These are phyloP conservation scores for Wickerhamomyces rabaulensis DNA, from an alignment of 805 yeast genomes.

Conservation along the genomic window DNA sequence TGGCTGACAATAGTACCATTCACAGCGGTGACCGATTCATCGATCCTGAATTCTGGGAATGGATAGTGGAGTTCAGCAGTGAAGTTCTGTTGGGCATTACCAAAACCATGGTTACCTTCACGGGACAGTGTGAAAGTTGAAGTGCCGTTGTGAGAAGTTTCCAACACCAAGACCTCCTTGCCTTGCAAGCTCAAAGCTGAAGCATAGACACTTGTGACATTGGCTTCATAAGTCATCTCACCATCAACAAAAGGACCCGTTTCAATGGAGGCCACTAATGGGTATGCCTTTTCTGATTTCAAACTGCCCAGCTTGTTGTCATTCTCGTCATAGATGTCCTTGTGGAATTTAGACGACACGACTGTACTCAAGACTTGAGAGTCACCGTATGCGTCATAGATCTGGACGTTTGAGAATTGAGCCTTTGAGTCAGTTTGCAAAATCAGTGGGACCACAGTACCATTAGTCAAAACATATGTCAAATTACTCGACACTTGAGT, in stretches of 20 bases:
- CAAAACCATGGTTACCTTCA: constrained; percentile 43
- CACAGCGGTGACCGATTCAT: constrained; percentile 30
- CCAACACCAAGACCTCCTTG: constrained; percentile 15
- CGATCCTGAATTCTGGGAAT: constrained; percentile 22
- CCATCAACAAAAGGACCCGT: constrained; percentile 11
- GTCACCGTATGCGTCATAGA: constrained; percentile 35
- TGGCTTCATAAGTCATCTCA: constrained; percentile 14
- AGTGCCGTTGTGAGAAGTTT: constrained; percentile 38
- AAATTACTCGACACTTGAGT: constrained; percentile 13
- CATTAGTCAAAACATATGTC: constrained; percentile 16
- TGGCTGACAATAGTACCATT: constrained; percentile 27
- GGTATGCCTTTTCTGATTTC: constrained; percentile 13
- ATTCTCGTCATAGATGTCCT: constrained; percentile 13
- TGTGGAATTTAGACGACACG: constrained; percentile 10
- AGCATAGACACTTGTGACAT: constrained; percentile 19
- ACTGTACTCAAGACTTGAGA: constrained; percentile 25
- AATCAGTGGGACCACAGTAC: constrained; percentile 18
- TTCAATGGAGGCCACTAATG: constrained; percentile 10
- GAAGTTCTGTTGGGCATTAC: constrained; percentile 27
- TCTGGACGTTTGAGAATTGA: constrained; percentile 33
- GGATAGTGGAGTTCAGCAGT: constrained; percentile 19
- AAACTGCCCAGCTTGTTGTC: constrained; percentile 8
- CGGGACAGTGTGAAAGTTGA: constrained; percentile 38
- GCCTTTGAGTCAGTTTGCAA: constrained; percentile 21
- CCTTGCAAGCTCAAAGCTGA: constrained; percentile 14